Evolutionary conservation across 305 asterid genomes (phyloP).

Genomic region (Fraxinus floribunda): DNA sequence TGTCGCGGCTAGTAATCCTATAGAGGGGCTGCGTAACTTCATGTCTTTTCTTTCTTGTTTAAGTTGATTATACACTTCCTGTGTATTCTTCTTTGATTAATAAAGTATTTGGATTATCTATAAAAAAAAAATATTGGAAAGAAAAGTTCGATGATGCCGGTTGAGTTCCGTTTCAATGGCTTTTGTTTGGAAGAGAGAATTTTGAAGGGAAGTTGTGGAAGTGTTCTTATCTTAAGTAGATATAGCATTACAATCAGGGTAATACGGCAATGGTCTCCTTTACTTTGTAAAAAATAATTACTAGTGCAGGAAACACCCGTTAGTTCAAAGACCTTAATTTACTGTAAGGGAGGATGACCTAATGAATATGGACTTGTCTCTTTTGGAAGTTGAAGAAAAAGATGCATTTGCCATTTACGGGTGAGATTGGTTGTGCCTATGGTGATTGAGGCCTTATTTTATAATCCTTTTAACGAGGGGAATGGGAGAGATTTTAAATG

Average conservation of each 20-base stretch:
- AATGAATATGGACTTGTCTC: background rate
- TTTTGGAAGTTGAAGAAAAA: background rate
- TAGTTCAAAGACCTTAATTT: background rate
- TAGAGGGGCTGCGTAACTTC: no score
- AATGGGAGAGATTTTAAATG: background rate
- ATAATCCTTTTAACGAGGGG: background rate
- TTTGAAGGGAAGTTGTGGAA: background rate
- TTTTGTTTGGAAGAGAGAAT: background rate
- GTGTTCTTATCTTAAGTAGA: background rate
- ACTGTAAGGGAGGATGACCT: background rate
- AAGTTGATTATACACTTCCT: no score
- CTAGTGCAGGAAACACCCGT: background rate
- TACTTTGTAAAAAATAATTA: background rate
- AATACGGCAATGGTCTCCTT: background rate
- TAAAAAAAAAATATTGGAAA: background rate
- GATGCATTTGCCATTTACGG: background rate
- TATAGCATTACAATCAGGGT: background rate
- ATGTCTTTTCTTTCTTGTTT: no score
- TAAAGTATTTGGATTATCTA: no score
- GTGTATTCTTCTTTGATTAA: no score
- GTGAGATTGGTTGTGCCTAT: background rate
- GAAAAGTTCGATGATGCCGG: background rate
- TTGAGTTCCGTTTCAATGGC: background rate
- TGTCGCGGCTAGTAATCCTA: no score
- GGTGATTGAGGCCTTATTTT: background rate